Percentiles rank a stretch among this genome's conserved stretches.
phyloP scores from a whole-genome alignment of 371 early-diverging fungal species.

The Zopfochytrium polystomum region DNA sequence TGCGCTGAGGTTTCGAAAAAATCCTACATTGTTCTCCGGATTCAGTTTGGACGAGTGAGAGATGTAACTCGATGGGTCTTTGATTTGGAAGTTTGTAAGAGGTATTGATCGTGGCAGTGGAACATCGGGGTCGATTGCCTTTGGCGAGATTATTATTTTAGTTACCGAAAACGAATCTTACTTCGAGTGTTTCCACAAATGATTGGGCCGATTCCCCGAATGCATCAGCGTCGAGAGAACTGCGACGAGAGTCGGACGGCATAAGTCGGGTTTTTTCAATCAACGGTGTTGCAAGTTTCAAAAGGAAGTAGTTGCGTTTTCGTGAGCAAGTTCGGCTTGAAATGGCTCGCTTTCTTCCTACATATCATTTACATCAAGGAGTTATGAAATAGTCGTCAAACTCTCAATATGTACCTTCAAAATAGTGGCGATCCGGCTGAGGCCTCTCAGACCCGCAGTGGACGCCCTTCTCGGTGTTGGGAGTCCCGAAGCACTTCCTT shows the following conservation, averaged over 20 bases:
- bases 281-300: conserved; percentile 10
- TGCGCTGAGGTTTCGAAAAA: background rate
- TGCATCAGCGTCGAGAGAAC: background rate
- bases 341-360: conserved; percentile 17
- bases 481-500: too few relatives aligned
- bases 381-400: background rate
- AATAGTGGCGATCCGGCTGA: background rate
- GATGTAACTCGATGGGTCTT: conserved; percentile 38
- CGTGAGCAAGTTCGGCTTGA: conserved; percentile 42
- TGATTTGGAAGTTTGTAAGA: conserved; percentile 35
- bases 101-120: conserved; percentile 21
- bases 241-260: background rate
- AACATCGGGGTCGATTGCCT: background rate
- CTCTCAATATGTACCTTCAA: background rate
- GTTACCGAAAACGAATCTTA: background rate
- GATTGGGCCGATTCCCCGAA: background rate
- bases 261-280: background rate
- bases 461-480: too few relatives aligned
- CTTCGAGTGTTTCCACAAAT: background rate
- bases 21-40: conserved; percentile 39
- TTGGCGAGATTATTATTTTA: background rate
- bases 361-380: background rate
- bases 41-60: conserved; percentile 40
- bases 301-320: conserved; percentile 28
- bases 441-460: too few relatives aligned